phyloP scores from a whole-genome alignment of 495 filamentous ascomycete genomes.

The Ramalina peruviana region DNA sequence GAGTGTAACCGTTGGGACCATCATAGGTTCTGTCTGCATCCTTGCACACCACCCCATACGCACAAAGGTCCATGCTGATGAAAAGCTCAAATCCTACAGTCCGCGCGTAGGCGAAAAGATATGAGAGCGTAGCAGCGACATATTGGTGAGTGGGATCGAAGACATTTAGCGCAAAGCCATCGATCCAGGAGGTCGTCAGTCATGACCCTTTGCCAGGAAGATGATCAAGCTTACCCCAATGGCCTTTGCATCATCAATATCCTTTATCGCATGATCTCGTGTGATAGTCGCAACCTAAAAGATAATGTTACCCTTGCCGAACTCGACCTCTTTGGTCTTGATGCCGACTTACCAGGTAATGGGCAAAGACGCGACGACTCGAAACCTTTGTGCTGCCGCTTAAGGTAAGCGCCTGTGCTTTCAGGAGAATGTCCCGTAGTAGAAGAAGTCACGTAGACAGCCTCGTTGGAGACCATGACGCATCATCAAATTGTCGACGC shows the following conservation, averaged over 20 bases:
- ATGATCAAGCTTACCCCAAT: constrained; percentile 3
- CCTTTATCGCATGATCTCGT: constrained; percentile 15
- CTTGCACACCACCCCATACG: not conserved
- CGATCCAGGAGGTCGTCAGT: constrained; percentile 5
- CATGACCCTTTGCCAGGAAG: not conserved
- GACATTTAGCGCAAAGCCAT: constrained; percentile 21
- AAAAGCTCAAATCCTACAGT: constrained; percentile 20
- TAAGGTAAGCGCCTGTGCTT: too few relatives aligned
- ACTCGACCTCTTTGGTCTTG: not conserved
- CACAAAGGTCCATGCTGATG: constrained; percentile 18
- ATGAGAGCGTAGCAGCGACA: constrained; percentile 7
- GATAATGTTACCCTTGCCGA: not conserved
- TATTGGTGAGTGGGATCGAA: constrained; percentile 13
- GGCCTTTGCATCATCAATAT: constrained; percentile 17
- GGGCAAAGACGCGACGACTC: constrained; percentile 15
- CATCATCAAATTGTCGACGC: too few relatives aligned
- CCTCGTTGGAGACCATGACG: too few relatives aligned
- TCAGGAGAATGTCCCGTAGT: too few relatives aligned
- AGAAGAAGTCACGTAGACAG: too few relatives aligned
- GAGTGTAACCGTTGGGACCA: not conserved
- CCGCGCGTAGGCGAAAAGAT: constrained; percentile 12
- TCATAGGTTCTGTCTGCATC: not conserved
- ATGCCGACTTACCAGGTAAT: constrained; percentile 19
- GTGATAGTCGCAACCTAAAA: constrained; percentile 13
- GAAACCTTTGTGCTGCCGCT: too few relatives aligned